A percentile compares a stretch with the other conserved stretches of the same genome.
These are phyloP conservation scores for Scopulariopsis brevicaulis DNA, from an alignment of 2,329 filamentous ascomycete species.

Conservation along the genomic window DNA sequence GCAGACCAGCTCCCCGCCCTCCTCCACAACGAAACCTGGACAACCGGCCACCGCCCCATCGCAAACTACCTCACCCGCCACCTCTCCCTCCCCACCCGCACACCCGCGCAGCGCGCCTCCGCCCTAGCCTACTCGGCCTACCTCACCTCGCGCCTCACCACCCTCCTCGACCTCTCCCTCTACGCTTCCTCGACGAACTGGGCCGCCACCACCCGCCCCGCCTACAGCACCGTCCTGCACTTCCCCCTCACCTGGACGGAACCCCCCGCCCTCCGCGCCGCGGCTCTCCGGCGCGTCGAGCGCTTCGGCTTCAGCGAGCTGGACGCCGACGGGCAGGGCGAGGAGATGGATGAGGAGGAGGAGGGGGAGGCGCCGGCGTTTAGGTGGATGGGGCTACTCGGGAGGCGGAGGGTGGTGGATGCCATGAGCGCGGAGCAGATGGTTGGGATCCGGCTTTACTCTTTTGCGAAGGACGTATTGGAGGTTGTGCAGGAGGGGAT, in stretches of 20 bases:
- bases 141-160: constrained; percentile 61
- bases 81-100: constrained; percentile 25
- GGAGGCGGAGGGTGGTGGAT: constrained; percentile 41
- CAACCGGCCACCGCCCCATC: constrained; percentile 51
- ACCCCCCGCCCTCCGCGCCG: constrained; percentile 59
- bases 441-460: constrained; percentile 65
- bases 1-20: constrained; percentile 45
- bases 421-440: constrained; percentile 60
- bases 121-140: constrained; percentile 50
- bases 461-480: constrained; percentile 58
- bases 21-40: constrained; percentile 37
- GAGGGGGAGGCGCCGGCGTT: constrained; percentile 23
- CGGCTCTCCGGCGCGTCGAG: constrained; percentile 58
- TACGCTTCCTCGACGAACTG: constrained; percentile 90
- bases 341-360: constrained; percentile 12
- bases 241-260: constrained; percentile 86
- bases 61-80: constrained; percentile 38
- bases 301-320: constrained; percentile 59
- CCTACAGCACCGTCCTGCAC: constrained; percentile 67
- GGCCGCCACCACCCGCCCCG: constrained; percentile 61
- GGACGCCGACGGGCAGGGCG: constrained; percentile 42
- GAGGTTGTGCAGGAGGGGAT: constrained; percentile 29
- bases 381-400: constrained; percentile 21
- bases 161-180: constrained; percentile 74
- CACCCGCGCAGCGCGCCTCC: constrained; percentile 31